These are phyloP conservation scores for Evernia prunastri DNA, from an alignment of 495 filamentous ascomycete species.

Conservation along the genomic window DNA sequence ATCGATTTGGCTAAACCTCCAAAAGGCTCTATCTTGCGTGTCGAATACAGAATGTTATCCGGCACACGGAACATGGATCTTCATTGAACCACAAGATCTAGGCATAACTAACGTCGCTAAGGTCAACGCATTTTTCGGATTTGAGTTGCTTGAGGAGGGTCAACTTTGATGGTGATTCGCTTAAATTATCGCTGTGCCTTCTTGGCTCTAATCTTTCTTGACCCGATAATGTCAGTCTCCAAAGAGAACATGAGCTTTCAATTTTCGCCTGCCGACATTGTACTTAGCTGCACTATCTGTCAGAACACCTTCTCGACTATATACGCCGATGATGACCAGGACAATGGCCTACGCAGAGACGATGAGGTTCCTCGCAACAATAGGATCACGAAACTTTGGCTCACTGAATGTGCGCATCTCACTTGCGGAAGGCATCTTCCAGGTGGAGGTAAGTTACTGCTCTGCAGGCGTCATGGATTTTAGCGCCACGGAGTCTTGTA, in stretches of 20 bases:
- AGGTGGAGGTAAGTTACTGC: conserved; percentile 32
- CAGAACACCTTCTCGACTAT: conserved; percentile 34
- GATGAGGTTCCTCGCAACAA: conserved; percentile 25
- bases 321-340: conserved; percentile 30
- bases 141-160: neutral
- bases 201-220: neutral
- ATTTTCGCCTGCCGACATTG: conserved; percentile 29
- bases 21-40: neutral
- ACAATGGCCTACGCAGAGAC: conserved; percentile 31
- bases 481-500: neutral
- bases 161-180: neutral
- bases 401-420: conserved; percentile 40
- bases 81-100: neutral
- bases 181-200: neutral
- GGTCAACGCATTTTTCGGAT: neutral
- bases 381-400: conserved; percentile 36
- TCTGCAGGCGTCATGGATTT: neutral
- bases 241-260: neutral
- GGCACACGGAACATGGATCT: neutral
- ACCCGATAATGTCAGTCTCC: neutral
- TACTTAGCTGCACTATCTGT: conserved; percentile 41
- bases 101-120: neutral
- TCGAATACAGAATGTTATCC: neutral
- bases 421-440: conserved; percentile 40
- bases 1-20: neutral